These are phyloP conservation scores for Citrullus mucosospermus DNA, from an alignment of 306 rosid genomes.

Conservation along the genomic window DNA sequence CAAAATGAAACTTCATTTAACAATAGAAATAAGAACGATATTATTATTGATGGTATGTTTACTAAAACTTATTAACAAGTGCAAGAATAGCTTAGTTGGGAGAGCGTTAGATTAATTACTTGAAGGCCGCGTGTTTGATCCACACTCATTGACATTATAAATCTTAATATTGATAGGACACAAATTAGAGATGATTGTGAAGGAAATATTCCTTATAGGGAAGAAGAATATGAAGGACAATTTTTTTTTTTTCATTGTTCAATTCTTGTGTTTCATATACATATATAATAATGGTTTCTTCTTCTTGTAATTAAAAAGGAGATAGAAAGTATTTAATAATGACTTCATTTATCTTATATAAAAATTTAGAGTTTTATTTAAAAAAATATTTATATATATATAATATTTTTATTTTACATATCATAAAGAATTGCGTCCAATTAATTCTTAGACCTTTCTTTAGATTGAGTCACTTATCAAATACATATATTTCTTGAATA, in stretches of 20 bases:
- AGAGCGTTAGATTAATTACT: too few relatives aligned
- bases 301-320: background rate
- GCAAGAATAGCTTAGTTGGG: too few relatives aligned
- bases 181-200: background rate
- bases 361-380: background rate
- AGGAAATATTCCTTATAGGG: background rate
- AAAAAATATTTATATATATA: background rate
- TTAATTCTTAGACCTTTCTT: background rate
- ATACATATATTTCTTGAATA: too few relatives aligned
- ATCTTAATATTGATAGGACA: too few relatives aligned
- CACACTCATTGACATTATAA: too few relatives aligned
- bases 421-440: background rate
- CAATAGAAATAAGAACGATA: too few relatives aligned
- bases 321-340: background rate
- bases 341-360: background rate
- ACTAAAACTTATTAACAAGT: too few relatives aligned
- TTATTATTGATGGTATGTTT: too few relatives aligned
- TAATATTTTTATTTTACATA: background rate
- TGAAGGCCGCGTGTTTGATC: too few relatives aligned
- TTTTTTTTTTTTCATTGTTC: background rate
- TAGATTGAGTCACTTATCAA: too few relatives aligned
- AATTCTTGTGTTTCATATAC: background rate
- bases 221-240: background rate
- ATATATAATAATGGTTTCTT: background rate
- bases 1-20: too few relatives aligned